Evolutionary conservation across 305 asterid genomes (phyloP), one percentile per base, ranked within the genome.

Genomic region (Rubia peregrina): DNA sequence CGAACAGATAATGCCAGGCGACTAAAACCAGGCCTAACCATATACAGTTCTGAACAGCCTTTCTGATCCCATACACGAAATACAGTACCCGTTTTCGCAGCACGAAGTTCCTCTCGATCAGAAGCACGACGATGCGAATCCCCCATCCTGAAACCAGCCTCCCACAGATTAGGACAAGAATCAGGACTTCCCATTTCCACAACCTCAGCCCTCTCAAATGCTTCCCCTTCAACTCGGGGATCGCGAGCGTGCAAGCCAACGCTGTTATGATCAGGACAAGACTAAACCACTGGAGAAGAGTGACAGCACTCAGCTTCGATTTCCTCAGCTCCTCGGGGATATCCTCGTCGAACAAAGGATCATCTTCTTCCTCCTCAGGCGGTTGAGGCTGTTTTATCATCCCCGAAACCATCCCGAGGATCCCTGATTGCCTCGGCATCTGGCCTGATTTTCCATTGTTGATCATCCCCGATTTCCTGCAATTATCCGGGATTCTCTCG

Each of bases 151-250:
- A 85, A 36, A 87, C 84, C 75, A 87, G 71, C 40, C 88, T 75
- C 8, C 92, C 90, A 68, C 82, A 83, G 41, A 87, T 83, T 77
- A 87, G 57, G n/a, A 85, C 88, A 62, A 85, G 76, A 6, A 81
- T 75, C 79, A 85, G 72, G 6, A 87, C 69, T 67, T 87, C 90
- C 92, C 92, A 85, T 71, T 87, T 87, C 92, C 92, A 87, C 17
- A 83, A 74, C 48, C 46, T 61, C 38, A 87, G 76, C 3, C 80
- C 84, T 48, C 72, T 71, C n/a, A 87, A 24, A 1, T 40, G 63
- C 41, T 38, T 63, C 1, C 21, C 60, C 63, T 78, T 85, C 73
- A 76, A 72, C 7, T 43, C 7, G 0, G 68, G 61, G 43, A 85
- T 64, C 5, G 83, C 62, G 0, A 83, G 77, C 38, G 74, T 83